Percentiles rank a stretch among this genome's conserved stretches.
These are phyloP conservation scores for Exsudoporus frostii DNA, from an alignment of 768 basidiomycete genomes.

Conservation along the genomic window DNA sequence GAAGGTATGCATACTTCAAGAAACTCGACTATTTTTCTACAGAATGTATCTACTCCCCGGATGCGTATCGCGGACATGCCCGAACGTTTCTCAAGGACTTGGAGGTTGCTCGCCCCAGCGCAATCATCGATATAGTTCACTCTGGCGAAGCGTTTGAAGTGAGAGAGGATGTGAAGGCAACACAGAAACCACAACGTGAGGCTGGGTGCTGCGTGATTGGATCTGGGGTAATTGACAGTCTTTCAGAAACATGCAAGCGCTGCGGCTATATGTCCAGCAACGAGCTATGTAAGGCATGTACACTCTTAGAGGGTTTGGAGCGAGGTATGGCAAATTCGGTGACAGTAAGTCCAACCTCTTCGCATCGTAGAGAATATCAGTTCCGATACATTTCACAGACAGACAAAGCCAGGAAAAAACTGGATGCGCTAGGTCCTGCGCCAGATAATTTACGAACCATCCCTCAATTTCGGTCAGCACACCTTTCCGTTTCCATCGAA, in stretches of 20 bases:
- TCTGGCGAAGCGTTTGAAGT: constrained; percentile 92
- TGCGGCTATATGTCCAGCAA: constrained; percentile 98
- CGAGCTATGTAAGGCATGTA: constrained; percentile 94
- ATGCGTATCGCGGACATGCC: constrained; percentile 97
- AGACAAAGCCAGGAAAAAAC: constrained; percentile 61
- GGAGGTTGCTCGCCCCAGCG: constrained; percentile 89
- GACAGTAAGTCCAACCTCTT: constrained; percentile 45
- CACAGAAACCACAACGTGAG: constrained; percentile 83
- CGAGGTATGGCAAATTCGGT: constrained; percentile 67
- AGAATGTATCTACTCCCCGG: constrained; percentile 98
- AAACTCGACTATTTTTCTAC: constrained; percentile 99
- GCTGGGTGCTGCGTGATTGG: constrained; percentile 9
- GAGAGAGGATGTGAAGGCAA: constrained; percentile 77
- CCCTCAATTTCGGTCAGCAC: constrained; percentile 57
- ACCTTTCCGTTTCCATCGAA: constrained; percentile 42
- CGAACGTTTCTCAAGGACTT: constrained; percentile 92
- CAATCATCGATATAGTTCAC: constrained; percentile 97
- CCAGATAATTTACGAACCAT: constrained; percentile 76
- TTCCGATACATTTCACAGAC: constrained; percentile 43
- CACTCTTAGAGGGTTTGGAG: constrained; percentile 85
- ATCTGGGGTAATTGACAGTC: background rate
- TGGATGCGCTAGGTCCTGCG: constrained; percentile 55
- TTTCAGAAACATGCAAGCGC: constrained; percentile 79
- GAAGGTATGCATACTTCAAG: constrained; percentile 98
- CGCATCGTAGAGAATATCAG: background rate